Evolutionary conservation across 2,329 filamentous ascomycete genomes (phyloP).

Genomic region (Claviceps maximensis): DNA sequence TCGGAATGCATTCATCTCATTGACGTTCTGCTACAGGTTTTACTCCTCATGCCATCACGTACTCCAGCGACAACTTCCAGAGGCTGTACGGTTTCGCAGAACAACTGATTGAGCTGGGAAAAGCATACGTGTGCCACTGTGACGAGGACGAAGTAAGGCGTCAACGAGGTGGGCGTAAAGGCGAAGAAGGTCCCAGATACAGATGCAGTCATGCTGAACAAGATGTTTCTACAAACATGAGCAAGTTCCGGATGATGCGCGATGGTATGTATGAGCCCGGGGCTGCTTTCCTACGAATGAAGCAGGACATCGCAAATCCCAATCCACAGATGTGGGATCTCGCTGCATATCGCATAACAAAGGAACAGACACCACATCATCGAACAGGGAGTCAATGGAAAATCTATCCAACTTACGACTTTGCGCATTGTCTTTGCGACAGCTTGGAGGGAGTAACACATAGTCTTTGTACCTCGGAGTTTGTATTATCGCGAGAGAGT

Average conservation of each 20-base stretch:
- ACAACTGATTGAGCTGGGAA: slow-evolving; percentile 56
- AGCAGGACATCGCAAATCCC: slow-evolving; percentile 57
- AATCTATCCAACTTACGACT: slow-evolving; percentile 93
- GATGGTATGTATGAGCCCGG: slow-evolving; percentile 31
- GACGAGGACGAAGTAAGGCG: no score
- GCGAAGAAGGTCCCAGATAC: no score
- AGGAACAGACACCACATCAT: slow-evolving; percentile 51
- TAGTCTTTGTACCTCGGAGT: slow-evolving; percentile 89
- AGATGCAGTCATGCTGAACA: no score
- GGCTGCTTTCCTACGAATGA: slow-evolving; percentile 41
- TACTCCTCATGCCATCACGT: slow-evolving; percentile 43
- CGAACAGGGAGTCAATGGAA: slow-evolving; percentile 74
- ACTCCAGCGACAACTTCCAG: slow-evolving; percentile 79
- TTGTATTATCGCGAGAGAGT: slow-evolving; percentile 67
- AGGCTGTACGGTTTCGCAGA: slow-evolving; percentile 74
- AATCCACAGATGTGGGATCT: slow-evolving; percentile 97
- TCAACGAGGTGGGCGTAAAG: no score
- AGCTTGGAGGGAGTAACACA: slow-evolving; percentile 86
- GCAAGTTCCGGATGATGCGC: no score
- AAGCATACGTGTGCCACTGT: slow-evolving; percentile 49
- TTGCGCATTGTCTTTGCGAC: slow-evolving; percentile 82
- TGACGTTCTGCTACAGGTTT: slow-evolving; percentile 31
- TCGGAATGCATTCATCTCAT: no score
- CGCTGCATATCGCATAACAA: slow-evolving; percentile 74
- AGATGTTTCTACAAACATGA: no score